Evolutionary conservation across 495 filamentous ascomycete species (phyloP), one percentile per base, ranked within the genome.

Genomic region (Annulohypoxylon bovei): DNA sequence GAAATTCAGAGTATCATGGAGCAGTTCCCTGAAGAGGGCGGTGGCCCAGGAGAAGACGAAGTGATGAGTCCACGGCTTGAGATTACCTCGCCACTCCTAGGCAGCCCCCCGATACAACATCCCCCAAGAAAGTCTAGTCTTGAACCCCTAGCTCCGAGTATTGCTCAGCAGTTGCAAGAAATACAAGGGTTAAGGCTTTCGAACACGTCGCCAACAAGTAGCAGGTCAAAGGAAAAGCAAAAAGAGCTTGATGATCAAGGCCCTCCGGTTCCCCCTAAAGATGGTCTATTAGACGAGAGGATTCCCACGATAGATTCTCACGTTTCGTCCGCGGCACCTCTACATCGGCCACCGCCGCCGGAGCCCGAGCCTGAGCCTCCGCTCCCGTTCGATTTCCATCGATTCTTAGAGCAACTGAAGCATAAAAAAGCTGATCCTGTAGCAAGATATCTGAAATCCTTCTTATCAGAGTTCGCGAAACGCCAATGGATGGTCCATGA

Each of bases 401-500:
- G 95, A 6, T 99, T 99, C 74, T 80, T 99, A 57, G 95, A 97
- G 73, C 95, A 99, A 76, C 83, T 99, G 27, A 89, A 95, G 56
- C 94, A 98, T 79, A 91, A 94, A 52, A 97, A 95, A 22, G 96
- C 95, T 16, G 95, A 99, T 72, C 96, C 95, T 4, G 95, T 99
- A 1, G 96, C 95, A 11, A 92, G 93, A 69, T 99, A 97, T 76
- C 86, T 99, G 18, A 90, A 94, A 47, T 98, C 95, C 5, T 99
- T 99, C 75, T 83, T 99, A 11, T 85, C 88, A 35, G 95, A 98
- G 77, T 99, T 99, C 81, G 93, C 91, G 9, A 99, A 99, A 81
- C 92, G 93, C 71, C 96, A 98, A 78, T 99, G 95, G 95, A 96
- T 97, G 94, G 95, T 97, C 6, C 95, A 98, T 75, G 95, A 99